phyloP scores from a whole-genome alignment of 345 rosid genomes.

The Lumnitzera littorea region DNA sequence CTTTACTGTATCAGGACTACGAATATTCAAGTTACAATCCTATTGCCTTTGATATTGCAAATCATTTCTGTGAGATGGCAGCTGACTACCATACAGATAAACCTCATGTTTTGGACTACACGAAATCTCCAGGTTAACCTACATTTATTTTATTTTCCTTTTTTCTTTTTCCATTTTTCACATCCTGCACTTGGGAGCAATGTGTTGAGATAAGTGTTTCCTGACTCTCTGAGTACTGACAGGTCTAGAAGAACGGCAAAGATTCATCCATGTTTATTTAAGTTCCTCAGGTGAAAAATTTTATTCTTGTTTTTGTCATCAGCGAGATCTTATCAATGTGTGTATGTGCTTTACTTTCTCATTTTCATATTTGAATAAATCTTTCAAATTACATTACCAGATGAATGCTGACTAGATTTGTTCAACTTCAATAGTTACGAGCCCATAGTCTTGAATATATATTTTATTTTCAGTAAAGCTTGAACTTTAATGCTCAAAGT shows the following conservation, averaged over 20 bases:
- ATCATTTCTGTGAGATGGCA: constrained; percentile 96
- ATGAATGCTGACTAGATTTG: no score
- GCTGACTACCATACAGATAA: constrained; percentile 83
- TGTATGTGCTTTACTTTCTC: no score
- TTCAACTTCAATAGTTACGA: no score
- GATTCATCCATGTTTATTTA: constrained; percentile 51
- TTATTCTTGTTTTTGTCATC: not conserved
- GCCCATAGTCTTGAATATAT: no score
- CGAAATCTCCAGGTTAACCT: constrained; percentile 71
- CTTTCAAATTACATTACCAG: no score
- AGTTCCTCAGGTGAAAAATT: constrained; percentile 46
- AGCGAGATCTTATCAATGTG: not conserved
- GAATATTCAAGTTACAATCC: constrained; percentile 90
- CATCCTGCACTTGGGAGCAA: not conserved
- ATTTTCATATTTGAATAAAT: no score
- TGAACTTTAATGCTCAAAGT: no score
- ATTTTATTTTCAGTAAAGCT: no score
- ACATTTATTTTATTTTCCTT: not conserved
- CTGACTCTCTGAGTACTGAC: constrained; percentile 8
- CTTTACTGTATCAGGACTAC: constrained; percentile 55
- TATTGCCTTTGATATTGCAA: constrained; percentile 83
- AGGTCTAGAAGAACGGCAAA: constrained; percentile 70
- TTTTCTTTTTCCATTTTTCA: not conserved
- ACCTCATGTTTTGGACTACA: constrained; percentile 77
- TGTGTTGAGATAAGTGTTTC: not conserved